phyloP scores from a whole-genome alignment of 306 rosid species.

The Lathyrus tuberosus region DNA sequence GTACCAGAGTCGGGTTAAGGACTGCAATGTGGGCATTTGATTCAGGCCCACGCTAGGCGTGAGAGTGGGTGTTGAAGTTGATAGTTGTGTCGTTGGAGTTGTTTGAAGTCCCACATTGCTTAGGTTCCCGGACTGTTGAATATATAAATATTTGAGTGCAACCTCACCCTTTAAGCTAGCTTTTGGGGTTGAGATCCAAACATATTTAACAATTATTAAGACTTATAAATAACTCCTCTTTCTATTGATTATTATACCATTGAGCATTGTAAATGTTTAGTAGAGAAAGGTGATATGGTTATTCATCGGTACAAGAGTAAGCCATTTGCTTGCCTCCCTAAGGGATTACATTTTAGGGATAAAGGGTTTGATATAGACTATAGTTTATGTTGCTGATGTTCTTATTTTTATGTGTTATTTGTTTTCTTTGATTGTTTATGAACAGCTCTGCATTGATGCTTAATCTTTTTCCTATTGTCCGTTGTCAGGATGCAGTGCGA shows the following conservation, averaged over 20 bases:
- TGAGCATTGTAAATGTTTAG: slow-evolving; percentile 31
- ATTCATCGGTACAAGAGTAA: slow-evolving; percentile 8
- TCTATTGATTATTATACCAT: slow-evolving; percentile 12
- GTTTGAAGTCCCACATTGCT: no score
- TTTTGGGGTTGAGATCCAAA: no score
- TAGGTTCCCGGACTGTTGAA: no score
- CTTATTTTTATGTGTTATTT: slow-evolving; percentile 5
- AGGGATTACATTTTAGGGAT: slow-evolving; percentile 20
- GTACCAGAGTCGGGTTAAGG: no score
- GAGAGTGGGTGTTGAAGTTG: no score
- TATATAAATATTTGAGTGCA: no score
- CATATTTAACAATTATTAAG: neutral
- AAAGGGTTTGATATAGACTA: neutral
- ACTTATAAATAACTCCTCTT: slow-evolving; percentile 17
- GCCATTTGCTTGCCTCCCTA: slow-evolving; percentile 19
- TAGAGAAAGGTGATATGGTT: neutral
- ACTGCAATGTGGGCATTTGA: no score
- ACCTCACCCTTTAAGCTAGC: no score
- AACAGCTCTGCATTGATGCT: slow-evolving; percentile 15
- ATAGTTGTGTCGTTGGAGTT: no score
- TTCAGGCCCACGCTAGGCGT: no score
- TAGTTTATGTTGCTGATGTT: slow-evolving; percentile 7
- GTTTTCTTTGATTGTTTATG: slow-evolving; percentile 36
- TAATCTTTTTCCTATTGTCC: slow-evolving; percentile 43
- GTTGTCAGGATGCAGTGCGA: slow-evolving; percentile 79